phyloP scores from a whole-genome alignment of 1,139 yeast species.

The Pneumocystis wakefieldiae region DNA sequence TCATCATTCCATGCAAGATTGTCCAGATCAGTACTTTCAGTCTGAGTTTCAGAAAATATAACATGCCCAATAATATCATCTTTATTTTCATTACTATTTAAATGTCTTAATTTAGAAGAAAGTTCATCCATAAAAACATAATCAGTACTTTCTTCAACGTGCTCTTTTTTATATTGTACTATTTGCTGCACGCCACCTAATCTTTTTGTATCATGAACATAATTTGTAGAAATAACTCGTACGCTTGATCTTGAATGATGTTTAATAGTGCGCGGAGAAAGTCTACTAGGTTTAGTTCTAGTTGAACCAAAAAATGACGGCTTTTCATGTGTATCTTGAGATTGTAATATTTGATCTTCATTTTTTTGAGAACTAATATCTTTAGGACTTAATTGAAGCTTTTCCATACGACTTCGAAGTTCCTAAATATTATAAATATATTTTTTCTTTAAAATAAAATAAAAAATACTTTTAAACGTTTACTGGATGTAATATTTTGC shows the following conservation, averaged over 20 bases:
- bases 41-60: slow-evolving; percentile 1
- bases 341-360: not conserved
- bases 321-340: not conserved
- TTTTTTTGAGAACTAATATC: not conserved
- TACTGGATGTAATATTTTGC: slow-evolving; percentile 30
- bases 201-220: not conserved
- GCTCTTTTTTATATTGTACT: not conserved
- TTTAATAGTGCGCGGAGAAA: not conserved
- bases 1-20: not conserved
- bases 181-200: not conserved
- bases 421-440: slow-evolving; percentile 41
- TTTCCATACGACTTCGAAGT: slow-evolving; percentile 23
- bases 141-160: not conserved
- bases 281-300: not conserved
- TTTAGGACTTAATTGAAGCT: not conserved
- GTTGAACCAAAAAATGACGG: not conserved
- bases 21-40: not conserved
- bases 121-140: slow-evolving; percentile 8
- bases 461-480: not conserved
- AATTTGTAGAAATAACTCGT: not conserved
- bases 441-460: not conserved
- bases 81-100: slow-evolving; percentile 7
- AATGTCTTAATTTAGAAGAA: slow-evolving; percentile 3
- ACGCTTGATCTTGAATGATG: not conserved
- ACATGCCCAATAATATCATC: slow-evolving; percentile 8